These are phyloP conservation scores for Fusarium brevicatenulatum DNA, from an alignment of 2,329 filamentous ascomycete genomes.

Conservation along the genomic window DNA sequence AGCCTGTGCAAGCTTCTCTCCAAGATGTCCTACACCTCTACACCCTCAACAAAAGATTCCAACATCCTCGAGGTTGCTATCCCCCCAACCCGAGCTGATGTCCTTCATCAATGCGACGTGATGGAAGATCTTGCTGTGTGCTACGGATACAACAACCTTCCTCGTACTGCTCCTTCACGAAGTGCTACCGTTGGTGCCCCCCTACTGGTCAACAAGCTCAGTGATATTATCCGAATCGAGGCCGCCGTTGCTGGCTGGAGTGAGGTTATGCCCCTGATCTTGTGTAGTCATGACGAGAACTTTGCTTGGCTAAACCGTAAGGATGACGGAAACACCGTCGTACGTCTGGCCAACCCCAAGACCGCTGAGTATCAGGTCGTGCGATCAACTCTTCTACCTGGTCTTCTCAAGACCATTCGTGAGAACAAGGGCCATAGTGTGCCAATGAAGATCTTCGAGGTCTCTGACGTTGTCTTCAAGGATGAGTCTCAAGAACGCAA, in stretches of 20 bases:
- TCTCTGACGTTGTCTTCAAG: constrained; percentile 91
- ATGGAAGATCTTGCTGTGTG: constrained; percentile 99
- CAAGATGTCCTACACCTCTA: constrained; percentile 89
- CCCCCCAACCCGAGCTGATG: constrained; percentile 90
- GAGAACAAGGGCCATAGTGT: constrained; percentile 92
- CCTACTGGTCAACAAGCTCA: constrained; percentile 91
- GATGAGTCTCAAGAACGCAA: constrained; percentile 83
- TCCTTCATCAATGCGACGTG: constrained; percentile 95
- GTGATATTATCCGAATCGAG: constrained; percentile 89
- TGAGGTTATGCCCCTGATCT: constrained; percentile 94
- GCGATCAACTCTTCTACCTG: constrained; percentile 84
- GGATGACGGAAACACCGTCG: constrained; percentile 84
- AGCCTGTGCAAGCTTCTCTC: constrained; percentile 82
- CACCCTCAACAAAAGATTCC: constrained; percentile 74
- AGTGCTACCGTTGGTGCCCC: constrained; percentile 87
- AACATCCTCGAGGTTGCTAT: constrained; percentile 84
- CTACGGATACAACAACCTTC: constrained; percentile 97
- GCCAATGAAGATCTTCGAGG: constrained; percentile 93
- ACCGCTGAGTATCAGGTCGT: constrained; percentile 94
- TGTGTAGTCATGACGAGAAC: constrained; percentile 98
- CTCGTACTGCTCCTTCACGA: constrained; percentile 85
- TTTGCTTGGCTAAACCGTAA: constrained; percentile 93
- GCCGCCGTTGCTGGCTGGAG: constrained; percentile 95
- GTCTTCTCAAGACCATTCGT: constrained; percentile 90
- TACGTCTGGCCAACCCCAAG: constrained; percentile 91